Percentiles rank a stretch among this genome's conserved stretches.
Evolutionary conservation across 371 early-diverging fungal species (phyloP).

Genomic region (Syncephalastrum sp.): DNA sequence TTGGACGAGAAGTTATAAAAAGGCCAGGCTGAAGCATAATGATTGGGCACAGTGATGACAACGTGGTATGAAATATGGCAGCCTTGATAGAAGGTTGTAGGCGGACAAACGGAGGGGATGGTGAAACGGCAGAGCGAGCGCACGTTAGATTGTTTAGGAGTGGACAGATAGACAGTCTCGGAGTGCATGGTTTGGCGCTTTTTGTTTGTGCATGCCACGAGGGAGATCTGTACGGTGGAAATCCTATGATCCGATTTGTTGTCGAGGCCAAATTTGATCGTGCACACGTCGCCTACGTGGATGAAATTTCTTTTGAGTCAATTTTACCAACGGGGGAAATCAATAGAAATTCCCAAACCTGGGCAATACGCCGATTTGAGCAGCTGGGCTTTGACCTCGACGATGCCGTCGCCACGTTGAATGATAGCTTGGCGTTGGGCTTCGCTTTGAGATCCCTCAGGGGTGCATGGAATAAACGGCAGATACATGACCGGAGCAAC

Average conservation of each 20-base stretch:
- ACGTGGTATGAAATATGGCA: slow-evolving; percentile 35
- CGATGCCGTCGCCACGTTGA: slow-evolving; percentile 18
- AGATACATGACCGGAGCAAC: slow-evolving; percentile 34
- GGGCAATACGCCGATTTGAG: slow-evolving; percentile 42
- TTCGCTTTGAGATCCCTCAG: slow-evolving; percentile 1
- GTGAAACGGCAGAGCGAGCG: slow-evolving; percentile 30
- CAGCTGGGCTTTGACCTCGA: slow-evolving; percentile 33
- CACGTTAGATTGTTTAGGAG: slow-evolving; percentile 23
- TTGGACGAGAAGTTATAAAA: neutral
- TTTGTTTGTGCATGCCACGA: neutral
- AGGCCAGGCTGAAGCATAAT: slow-evolving; percentile 9
- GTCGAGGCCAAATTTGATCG: slow-evolving; percentile 30
- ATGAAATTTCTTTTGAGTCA: neutral
- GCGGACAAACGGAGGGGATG: slow-evolving; percentile 33
- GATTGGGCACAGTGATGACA: slow-evolving; percentile 29
- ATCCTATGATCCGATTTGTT: slow-evolving; percentile 45
- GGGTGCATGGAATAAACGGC: slow-evolving; percentile 32
- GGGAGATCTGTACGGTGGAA: slow-evolving; percentile 1
- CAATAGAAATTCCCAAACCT: slow-evolving; percentile 25
- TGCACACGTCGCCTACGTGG: slow-evolving; percentile 39
- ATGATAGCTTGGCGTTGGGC: slow-evolving; percentile 17
- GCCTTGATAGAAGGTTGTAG: slow-evolving; percentile 25
- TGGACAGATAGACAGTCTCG: slow-evolving; percentile 28
- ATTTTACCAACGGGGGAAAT: slow-evolving; percentile 5
- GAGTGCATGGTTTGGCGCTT: slow-evolving; percentile 31